phyloP scores from a whole-genome alignment of 139 green algal species.

The Volvox africanus region DNA sequence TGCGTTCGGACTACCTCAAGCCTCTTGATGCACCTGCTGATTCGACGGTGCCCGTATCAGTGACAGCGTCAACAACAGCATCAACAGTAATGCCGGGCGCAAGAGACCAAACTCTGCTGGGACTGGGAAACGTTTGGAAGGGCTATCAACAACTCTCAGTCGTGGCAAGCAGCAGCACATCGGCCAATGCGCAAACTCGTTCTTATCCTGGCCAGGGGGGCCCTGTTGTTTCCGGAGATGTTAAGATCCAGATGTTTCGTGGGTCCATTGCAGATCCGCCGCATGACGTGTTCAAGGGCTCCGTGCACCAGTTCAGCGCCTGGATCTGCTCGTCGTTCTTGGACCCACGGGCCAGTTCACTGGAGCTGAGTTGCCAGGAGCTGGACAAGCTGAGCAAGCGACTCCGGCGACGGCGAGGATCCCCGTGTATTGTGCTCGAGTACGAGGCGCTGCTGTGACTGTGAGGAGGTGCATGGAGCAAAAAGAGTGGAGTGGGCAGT shows the following conservation, averaged over 20 bases:
- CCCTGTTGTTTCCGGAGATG: not conserved
- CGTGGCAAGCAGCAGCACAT: too few relatives aligned
- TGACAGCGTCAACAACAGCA: not conserved
- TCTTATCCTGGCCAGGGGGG: too few relatives aligned
- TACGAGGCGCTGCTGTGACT: not conserved
- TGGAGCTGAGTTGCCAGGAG: not conserved
- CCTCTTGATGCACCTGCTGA: too few relatives aligned
- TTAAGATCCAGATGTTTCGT: constrained; percentile 41
- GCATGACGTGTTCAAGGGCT: constrained; percentile 29
- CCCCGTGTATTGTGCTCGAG: not conserved
- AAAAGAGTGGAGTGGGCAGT: too few relatives aligned
- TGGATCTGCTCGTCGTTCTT: constrained; percentile 20
- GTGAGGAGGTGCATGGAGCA: too few relatives aligned
- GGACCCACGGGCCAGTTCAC: not conserved
- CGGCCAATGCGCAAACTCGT: too few relatives aligned
- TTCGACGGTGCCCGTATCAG: too few relatives aligned
- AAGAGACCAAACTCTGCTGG: not conserved
- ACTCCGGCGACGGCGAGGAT: constrained; percentile 11
- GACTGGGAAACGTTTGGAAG: too few relatives aligned
- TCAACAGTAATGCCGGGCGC: too few relatives aligned
- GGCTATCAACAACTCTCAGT: too few relatives aligned
- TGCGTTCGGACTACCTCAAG: too few relatives aligned
- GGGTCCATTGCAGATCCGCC: not conserved
- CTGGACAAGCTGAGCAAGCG: constrained; percentile 43
- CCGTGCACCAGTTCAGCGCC: constrained; percentile 9